Evolutionary conservation across 768 basidiomycete species (phyloP), one percentile per base, ranked within the genome.

Genomic region (Amanita pseudoporphyria): DNA sequence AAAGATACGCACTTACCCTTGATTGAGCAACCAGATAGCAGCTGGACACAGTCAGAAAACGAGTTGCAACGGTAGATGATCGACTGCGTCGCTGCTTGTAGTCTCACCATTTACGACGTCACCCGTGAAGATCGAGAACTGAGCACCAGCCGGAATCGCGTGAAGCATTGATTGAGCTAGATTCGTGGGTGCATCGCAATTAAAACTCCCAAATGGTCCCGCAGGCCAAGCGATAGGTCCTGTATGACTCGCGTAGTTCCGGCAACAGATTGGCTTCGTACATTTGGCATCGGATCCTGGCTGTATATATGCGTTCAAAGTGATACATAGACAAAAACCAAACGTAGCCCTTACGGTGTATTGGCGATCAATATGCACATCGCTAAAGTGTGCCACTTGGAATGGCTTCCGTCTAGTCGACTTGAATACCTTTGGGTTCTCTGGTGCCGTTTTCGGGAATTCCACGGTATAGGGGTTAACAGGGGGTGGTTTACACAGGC

Each of bases 261-360:
- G 68, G 58, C 81, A 82, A 58, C 81, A 82, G 14, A 83, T 74
- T 1, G 75, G 75, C 57, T 79, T 79, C n/a, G 72, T 74, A 62
- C 81, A 83, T 36, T 71, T 69, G 1, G 72, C 71, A 24, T 81
- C 76, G 5, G 78, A 57, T 14, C 78, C 79, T 26, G 67, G 53
- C 79, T 80, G 32, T 38, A 51, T 14, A 14, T 28, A 33, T 10
- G 19, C 32, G n/a, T 19, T 35, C 28, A 31, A 47, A 16, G 30
- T 13, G 28, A 6, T 9, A 12, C 5, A 26, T 26, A 18, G 13
- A 3, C 43, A 16, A 51, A 31, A 1, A 21, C 46, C 1, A 9
- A 33, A 33, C 7, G 9, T 13, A 4, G 12, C 9, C 55, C 71
- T 47, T 53, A 79, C 78, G 18, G 67, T 62, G 56, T 82, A 82